A percentile compares a stretch with the other conserved stretches of the same genome.
Evolutionary conservation across 371 early-diverging fungal species (phyloP).

Genomic region (Cokeromyces recurvatus): DNA sequence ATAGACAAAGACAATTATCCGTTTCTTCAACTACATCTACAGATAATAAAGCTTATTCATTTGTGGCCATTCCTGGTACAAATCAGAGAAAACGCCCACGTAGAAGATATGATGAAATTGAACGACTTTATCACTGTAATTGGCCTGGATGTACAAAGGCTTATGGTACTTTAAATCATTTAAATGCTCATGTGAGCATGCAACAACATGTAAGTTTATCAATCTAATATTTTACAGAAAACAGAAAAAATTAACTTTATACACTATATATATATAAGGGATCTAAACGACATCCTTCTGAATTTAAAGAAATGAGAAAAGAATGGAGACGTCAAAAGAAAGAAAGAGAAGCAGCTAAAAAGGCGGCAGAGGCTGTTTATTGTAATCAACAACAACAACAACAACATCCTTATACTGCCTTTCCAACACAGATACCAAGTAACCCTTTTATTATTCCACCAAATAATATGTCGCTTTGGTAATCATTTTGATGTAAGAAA

Average conservation of each 20-base stretch:
- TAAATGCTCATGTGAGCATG: slow-evolving; percentile 73
- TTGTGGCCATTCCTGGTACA: slow-evolving; percentile 60
- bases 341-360: slow-evolving; percentile 26
- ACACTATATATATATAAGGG: slow-evolving; percentile 17
- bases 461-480: no score
- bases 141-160: slow-evolving; percentile 62
- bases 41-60: slow-evolving; percentile 59
- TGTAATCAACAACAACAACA: slow-evolving; percentile 12
- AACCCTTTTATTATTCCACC: no score
- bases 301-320: slow-evolving; percentile 65
- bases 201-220: slow-evolving; percentile 61
- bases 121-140: slow-evolving; percentile 66
- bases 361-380: slow-evolving; percentile 17
- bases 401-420: no score
- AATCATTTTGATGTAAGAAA: no score
- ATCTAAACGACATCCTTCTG: slow-evolving; percentile 45
- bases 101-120: slow-evolving; percentile 67
- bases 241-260: not conserved
- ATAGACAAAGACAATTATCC: slow-evolving; percentile 24
- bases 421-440: no score
- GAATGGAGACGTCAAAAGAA: slow-evolving; percentile 44
- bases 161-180: slow-evolving; percentile 72
- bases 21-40: slow-evolving; percentile 27
- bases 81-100: slow-evolving; percentile 65
- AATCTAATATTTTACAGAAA: not conserved